Conservation (phyloP, 768 basidiomycete species). For the Lactarius quietus region DNA sequence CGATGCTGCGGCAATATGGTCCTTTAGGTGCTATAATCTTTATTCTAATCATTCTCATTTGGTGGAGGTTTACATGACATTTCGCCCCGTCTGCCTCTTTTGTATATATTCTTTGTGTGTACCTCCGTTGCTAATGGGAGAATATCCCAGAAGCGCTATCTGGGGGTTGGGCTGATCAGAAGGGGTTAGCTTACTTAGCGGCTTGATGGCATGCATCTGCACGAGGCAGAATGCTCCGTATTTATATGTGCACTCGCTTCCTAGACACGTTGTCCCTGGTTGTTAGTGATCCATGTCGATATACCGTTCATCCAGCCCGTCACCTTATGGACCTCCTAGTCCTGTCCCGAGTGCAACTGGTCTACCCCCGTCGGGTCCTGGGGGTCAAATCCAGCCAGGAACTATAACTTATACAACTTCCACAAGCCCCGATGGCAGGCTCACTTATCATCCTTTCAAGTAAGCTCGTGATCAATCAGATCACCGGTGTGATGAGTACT, state of each 20-base stretch:
- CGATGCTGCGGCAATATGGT: constrained; percentile 94
- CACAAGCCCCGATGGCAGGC: constrained; percentile 54
- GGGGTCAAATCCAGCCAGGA: constrained; percentile 56
- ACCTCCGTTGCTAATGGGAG: neutral
- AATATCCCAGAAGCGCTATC: constrained; percentile 6
- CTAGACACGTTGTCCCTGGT: constrained; percentile 4
- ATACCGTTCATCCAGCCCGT: constrained; percentile 21
- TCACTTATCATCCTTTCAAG: constrained; percentile 74
- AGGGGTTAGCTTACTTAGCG: constrained; percentile 14
- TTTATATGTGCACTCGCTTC: constrained; percentile 12
- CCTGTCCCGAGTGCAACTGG: constrained; percentile 15
- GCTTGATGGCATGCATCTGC: constrained; percentile 4
- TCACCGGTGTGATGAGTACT: constrained; percentile 19
- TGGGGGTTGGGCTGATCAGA: constrained; percentile 14
- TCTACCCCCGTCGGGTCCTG: constrained; percentile 26
- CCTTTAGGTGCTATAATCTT: constrained; percentile 81
- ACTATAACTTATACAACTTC: constrained; percentile 71
- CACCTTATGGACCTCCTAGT: constrained; percentile 21
- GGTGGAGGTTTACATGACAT: constrained; percentile 68
- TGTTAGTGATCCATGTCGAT: constrained; percentile 22
- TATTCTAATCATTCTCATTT: constrained; percentile 71
- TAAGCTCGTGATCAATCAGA: constrained; percentile 29
- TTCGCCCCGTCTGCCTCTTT: neutral
- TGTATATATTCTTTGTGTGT: constrained; percentile 19
- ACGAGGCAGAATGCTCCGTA: constrained; percentile 14